Percentiles rank a stretch among this genome's conserved stretches.
Evolutionary conservation across 2,329 filamentous ascomycete genomes (phyloP).

Genomic region (Ophiocordyceps camponoti-saundersi): DNA sequence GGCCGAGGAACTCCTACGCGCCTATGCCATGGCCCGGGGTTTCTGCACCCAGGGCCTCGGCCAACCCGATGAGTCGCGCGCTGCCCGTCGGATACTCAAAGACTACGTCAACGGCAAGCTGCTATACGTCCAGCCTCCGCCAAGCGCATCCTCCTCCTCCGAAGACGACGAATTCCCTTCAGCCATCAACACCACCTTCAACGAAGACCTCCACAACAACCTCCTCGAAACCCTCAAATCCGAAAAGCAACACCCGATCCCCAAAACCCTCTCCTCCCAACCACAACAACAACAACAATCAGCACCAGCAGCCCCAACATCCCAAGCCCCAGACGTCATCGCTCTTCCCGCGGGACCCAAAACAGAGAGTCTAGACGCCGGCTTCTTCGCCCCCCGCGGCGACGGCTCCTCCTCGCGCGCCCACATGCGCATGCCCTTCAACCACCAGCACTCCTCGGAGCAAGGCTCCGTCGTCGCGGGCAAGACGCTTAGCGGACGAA

Average conservation of each 20-base stretch:
- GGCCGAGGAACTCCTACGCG: constrained; percentile 65
- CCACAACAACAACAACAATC: constrained; percentile 15
- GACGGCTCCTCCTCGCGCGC: constrained; percentile 39
- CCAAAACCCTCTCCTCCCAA: constrained; percentile 28
- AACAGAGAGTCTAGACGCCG: constrained; percentile 62
- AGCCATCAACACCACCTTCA: constrained; percentile 68
- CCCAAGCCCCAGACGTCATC: constrained; percentile 35
- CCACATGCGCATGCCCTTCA: constrained; percentile 67
- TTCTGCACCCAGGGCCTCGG: constrained; percentile 82
- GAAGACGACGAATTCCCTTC: constrained; percentile 35
- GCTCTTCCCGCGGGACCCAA: constrained; percentile 48
- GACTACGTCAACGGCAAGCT: constrained; percentile 97
- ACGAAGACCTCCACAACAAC: constrained; percentile 73
- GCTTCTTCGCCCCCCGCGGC: constrained; percentile 63
- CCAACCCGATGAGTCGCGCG: constrained; percentile 83
- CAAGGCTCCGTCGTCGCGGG: constrained; percentile 39
- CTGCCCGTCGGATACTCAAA: constrained; percentile 78
- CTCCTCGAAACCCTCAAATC: neutral
- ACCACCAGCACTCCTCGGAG: constrained; percentile 70
- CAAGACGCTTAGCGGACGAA: constrained; percentile 67
- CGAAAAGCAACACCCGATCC: neutral
- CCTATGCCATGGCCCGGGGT: constrained; percentile 77
- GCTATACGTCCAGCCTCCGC: constrained; percentile 79
- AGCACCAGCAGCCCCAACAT: too few relatives aligned
- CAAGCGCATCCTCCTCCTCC: constrained; percentile 32